These are phyloP conservation scores for Suhomyces anneliseae DNA, from an alignment of 1,139 yeast genomes.

Conservation along the genomic window DNA sequence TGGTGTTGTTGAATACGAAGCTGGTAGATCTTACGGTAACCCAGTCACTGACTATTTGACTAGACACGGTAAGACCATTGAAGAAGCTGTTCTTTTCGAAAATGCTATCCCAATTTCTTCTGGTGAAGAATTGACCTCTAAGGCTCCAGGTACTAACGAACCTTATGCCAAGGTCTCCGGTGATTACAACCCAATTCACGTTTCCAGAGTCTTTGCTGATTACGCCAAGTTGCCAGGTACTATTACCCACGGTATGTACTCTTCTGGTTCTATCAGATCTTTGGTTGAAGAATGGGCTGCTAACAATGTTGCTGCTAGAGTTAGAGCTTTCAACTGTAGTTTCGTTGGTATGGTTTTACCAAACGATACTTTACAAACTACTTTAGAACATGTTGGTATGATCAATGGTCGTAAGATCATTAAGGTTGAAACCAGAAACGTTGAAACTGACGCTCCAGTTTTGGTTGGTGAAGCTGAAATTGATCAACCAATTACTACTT, in stretches of 20 bases:
- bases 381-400: slow-evolving; percentile 96
- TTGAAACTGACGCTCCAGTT: slow-evolving; percentile 74
- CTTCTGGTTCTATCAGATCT: slow-evolving; percentile 92
- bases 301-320: slow-evolving; percentile 92
- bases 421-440: slow-evolving; percentile 85
- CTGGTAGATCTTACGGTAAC: slow-evolving; percentile 93
- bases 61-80: slow-evolving; percentile 91
- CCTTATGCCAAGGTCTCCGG: slow-evolving; percentile 97
- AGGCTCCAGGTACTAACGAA: slow-evolving; percentile 86
- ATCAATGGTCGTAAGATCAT: slow-evolving; percentile 97
- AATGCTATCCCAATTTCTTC: slow-evolving; percentile 86
- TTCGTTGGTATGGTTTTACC: slow-evolving; percentile 98
- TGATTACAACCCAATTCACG: slow-evolving; percentile 97
- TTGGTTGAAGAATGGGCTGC: slow-evolving; percentile 99
- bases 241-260: slow-evolving; percentile 98
- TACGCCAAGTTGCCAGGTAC: slow-evolving; percentile 96
- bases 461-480: slow-evolving; percentile 96
- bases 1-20: slow-evolving; percentile 85
- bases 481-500: slow-evolving; percentile 95
- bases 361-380: slow-evolving; percentile 83
- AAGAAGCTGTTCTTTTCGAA: slow-evolving; percentile 90
- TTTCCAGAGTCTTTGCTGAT: slow-evolving; percentile 88
- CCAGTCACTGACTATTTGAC: slow-evolving; percentile 93
- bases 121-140: slow-evolving; percentile 68
- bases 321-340: slow-evolving; percentile 87